Base-by-base conservation (phyloP, 2,329 filamentous ascomycete genomes). In the Fusarium sp. region DNA sequence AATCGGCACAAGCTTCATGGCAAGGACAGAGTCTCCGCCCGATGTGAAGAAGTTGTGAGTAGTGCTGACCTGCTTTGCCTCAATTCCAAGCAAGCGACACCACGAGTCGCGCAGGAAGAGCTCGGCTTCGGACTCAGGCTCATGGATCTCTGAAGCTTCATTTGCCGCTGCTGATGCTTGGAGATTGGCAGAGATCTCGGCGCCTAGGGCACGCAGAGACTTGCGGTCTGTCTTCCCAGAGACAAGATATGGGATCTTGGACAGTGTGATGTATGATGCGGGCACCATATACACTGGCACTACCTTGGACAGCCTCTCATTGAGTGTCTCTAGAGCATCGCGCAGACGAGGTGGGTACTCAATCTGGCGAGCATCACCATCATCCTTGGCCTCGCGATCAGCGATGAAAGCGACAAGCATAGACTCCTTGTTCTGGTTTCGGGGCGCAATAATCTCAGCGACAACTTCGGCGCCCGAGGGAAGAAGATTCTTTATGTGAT, bases 21-120 rank as follows among this genome's bases (percentile, higher is more conserved):
- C 83, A 5, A 78, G 77, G 6, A 85, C 76, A 0, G 84, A 86
- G 71, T 86, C 83, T 11, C 84, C 83, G 1, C 83, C 83, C 1
- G 84, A 76, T 1, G 76, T 77, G 65, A 85, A 80, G 76, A 85
- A 84, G 73, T 78, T 80, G 61, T 82, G 79, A 1, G 77, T 72
- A 1, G 76, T 73, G 3, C 78, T 74, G 43, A 82, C 67, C 7
- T 71, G 62, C 3, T 79, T 75, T 2, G 72, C 46, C 14, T 78
- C 75, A 0, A 75, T 64, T 9, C 76, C 76, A 2, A 82, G 74
- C 0, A 82, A 60, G 10, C 74, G 73, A 42, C 69, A 66, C 80
- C 80, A 82, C 11, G 78, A 65, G 17, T 74, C 72, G 5, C 78
- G 76, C 8, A 81, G 63, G 29, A 73, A 69, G 4, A 70, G 11